Evolutionary conservation across 1,284 basidiomycete species (phyloP).

Genomic region (Cutaneotrichosporon sp.): DNA sequence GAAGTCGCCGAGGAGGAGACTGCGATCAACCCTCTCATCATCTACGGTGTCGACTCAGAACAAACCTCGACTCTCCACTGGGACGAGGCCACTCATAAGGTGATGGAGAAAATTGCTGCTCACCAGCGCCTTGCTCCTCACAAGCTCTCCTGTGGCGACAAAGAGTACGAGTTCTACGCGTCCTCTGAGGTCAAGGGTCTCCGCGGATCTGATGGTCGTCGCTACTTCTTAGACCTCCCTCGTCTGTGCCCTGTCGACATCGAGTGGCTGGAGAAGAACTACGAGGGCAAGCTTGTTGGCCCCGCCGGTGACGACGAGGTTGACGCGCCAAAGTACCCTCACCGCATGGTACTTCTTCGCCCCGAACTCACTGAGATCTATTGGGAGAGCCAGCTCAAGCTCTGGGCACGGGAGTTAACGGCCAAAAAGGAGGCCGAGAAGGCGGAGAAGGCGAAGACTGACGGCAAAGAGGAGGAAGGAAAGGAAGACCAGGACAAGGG

Average conservation of each 20-base stretch:
- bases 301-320: conserved; percentile 22
- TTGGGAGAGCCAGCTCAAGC: conserved; percentile 54
- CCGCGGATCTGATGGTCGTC: conserved; percentile 54
- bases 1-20: conserved; percentile 65
- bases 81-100: conserved; percentile 52
- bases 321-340: conserved; percentile 50
- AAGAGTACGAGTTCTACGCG: conserved; percentile 52
- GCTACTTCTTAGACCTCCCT: conserved; percentile 56
- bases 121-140: conserved; percentile 54
- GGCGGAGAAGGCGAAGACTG: conserved; percentile 22
- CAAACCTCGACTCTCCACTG: conserved; percentile 50
- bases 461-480: conserved; percentile 12
- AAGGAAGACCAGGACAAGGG: conserved; percentile 19
- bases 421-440: conserved; percentile 28
- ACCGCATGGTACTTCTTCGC: conserved; percentile 55
- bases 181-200: conserved; percentile 57
- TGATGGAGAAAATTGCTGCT: conserved; percentile 53
- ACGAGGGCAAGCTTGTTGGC: conserved; percentile 38
- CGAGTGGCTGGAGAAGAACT: conserved; percentile 55
- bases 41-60: conserved; percentile 57
- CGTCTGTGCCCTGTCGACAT: conserved; percentile 55
- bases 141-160: conserved; percentile 48
- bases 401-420: conserved; percentile 53
- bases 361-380: conserved; percentile 56
- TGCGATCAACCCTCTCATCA: conserved; percentile 49